These are phyloP conservation scores for Eutrema salsugineum DNA, from an alignment of 441 rosid genomes.

Conservation along the genomic window DNA sequence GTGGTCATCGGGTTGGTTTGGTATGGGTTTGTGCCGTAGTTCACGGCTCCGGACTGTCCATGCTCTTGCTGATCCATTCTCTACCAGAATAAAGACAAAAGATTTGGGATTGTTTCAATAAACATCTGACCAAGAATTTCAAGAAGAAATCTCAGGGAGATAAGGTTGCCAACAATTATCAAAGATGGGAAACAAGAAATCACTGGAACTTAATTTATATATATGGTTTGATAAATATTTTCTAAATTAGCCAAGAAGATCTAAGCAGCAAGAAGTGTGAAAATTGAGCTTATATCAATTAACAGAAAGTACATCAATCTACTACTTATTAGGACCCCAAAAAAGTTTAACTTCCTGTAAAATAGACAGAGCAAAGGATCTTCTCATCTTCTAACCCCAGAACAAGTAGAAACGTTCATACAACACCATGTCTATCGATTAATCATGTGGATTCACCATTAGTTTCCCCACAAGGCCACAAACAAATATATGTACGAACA, in stretches of 20 bases:
- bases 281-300: background rate
- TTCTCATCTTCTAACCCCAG: background rate
- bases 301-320: background rate
- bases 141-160: background rate
- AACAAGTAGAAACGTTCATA: background rate
- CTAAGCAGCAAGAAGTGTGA: background rate
- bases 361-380: background rate
- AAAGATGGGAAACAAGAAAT: background rate
- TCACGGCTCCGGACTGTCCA: slow-evolving; percentile 63
- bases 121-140: background rate
- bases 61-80: slow-evolving; percentile 86
- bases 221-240: background rate
- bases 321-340: background rate
- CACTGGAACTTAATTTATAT: background rate
- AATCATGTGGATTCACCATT: background rate
- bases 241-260: background rate
- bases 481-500: background rate
- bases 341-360: background rate
- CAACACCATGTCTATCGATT: background rate
- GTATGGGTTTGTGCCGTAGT: slow-evolving; percentile 61
- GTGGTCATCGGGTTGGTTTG: slow-evolving; percentile 57
- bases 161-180: slow-evolving; percentile 6
- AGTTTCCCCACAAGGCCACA: background rate
- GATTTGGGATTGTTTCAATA: background rate
- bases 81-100: slow-evolving; percentile 10